Conservation (phyloP, 805 yeast genomes). For the Saturnispora hagleri region DNA sequence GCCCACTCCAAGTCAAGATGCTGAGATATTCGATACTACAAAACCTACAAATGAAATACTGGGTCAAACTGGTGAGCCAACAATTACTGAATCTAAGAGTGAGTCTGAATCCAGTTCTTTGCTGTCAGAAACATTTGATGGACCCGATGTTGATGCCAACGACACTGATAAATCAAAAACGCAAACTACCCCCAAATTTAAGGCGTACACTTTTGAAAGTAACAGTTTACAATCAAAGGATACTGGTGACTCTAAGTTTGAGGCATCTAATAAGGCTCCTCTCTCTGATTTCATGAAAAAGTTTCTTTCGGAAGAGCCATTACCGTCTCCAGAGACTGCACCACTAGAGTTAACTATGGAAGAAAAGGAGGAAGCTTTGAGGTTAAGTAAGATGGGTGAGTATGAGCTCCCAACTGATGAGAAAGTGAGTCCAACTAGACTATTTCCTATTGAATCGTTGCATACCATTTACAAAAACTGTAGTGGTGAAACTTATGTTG, state of each 20-base stretch:
- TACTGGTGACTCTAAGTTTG: neutral
- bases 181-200: neutral
- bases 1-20: slow-evolving; percentile 2
- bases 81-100: neutral
- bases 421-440: slow-evolving; percentile 2
- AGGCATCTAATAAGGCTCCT: neutral
- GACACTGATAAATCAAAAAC: neutral
- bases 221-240: neutral
- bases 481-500: slow-evolving; percentile 14
- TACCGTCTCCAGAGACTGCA: slow-evolving; percentile 3
- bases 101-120: neutral
- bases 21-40: neutral
- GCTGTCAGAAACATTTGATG: neutral
- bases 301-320: slow-evolving; percentile 6
- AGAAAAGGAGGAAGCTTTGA: neutral
- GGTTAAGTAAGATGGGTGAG: neutral
- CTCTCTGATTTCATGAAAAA: slow-evolving; percentile 5
- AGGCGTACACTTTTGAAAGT: slow-evolving; percentile 5
- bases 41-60: neutral
- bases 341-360: slow-evolving; percentile 5
- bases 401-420: neutral
- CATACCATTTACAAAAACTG: slow-evolving; percentile 12
- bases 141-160: neutral
- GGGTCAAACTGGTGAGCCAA: neutral
- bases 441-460: slow-evolving; percentile 11